These are phyloP conservation scores for Pseudogymnoascus sp. DNA, from an alignment of 2,329 filamentous ascomycete species.

Conservation along the genomic window DNA sequence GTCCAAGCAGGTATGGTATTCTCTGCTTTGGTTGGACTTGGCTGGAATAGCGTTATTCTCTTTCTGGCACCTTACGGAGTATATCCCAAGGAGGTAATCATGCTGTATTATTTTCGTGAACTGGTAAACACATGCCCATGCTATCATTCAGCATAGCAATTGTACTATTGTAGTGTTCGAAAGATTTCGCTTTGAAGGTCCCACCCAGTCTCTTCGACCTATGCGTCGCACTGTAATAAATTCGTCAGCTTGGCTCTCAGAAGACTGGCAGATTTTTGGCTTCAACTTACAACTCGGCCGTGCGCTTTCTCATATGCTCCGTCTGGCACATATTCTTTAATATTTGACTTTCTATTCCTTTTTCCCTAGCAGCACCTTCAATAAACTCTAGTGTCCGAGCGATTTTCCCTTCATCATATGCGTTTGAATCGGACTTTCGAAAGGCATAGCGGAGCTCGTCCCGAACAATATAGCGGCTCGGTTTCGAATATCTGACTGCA, in stretches of 20 bases:
- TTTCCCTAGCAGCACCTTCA: conserved; percentile 51
- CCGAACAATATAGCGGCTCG: conserved; percentile 54
- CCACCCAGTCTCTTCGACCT: conserved; percentile 15
- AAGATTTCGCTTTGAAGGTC: conserved; percentile 20
- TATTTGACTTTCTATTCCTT: conserved; percentile 63
- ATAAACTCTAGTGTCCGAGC: conserved; percentile 64
- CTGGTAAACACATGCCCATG: conserved; percentile 54
- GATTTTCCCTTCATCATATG: conserved; percentile 44
- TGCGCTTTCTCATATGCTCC: conserved; percentile 15
- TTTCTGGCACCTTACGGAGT: not conserved
- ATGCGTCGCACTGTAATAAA: conserved; percentile 14
- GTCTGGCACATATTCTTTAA: conserved; percentile 59
- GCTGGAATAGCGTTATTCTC: not conserved
- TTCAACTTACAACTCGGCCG: not conserved
- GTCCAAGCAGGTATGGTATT: not conserved
- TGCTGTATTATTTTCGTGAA: not conserved
- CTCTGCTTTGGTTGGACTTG: not conserved
- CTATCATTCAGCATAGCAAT: conserved; percentile 65
- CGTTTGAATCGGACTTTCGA: conserved; percentile 35
- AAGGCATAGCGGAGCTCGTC: conserved; percentile 54
- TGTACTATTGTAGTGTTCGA: conserved; percentile 59
- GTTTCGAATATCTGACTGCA: conserved; percentile 63
- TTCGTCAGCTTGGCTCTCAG: not conserved
- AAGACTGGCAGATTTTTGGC: not conserved
- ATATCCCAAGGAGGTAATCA: not conserved